Base-by-base conservation (phyloP, 139 green algal genomes). In the Chlamydomonas schloesseri region DNA sequence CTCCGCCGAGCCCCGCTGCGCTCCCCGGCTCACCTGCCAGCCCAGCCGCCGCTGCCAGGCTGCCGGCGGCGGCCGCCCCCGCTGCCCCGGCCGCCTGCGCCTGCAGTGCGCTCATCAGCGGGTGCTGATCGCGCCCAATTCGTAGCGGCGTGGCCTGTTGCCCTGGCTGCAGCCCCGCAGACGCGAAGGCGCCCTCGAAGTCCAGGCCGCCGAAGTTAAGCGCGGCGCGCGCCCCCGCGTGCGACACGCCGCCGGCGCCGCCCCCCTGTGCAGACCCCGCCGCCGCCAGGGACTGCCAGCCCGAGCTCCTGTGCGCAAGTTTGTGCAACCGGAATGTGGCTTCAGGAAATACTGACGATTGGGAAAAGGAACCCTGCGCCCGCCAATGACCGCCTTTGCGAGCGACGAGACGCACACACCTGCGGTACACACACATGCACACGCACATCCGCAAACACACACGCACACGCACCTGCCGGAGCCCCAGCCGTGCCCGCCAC, bases 61-160 rank as follows among this genome's bases (percentile, higher is more conserved):
- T 33, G 26, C 13, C 26, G 13, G 62, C 62, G 18, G 13, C 26
- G 2, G 14, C 75, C 11, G 20, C 34, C 37, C 58, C 34, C 33
- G 58, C 57, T 42, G 62, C n/a, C 62, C 23, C 77, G 13, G 62
- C 62, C 37, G 37, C 78, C 58, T 65, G 71, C 64, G n/a, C 13
- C 29, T 29, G 26, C 64, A 23, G n/a, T 8, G n/a, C 64, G 33
- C 8, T 18, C 69, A 74, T 55, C 6, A 95, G 81, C 34, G 88
- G 89, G 71, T 95, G 92, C 65, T 89, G 71, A 62, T 93, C 92
- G 3, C 89, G 82, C 1, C 90, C 92, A 17, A 95, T 87, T 0
- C 90, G 86, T 58, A 90, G 85, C 24, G 92, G 92, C 10, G 88
- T 92, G 28, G 82, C 60, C 11, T 88, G 80, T 82, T 95, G 92